Percentiles rank a stretch among this genome's conserved stretches.
Conservation (phyloP, 768 basidiomycete genomes). For the Suillus bovinus region DNA sequence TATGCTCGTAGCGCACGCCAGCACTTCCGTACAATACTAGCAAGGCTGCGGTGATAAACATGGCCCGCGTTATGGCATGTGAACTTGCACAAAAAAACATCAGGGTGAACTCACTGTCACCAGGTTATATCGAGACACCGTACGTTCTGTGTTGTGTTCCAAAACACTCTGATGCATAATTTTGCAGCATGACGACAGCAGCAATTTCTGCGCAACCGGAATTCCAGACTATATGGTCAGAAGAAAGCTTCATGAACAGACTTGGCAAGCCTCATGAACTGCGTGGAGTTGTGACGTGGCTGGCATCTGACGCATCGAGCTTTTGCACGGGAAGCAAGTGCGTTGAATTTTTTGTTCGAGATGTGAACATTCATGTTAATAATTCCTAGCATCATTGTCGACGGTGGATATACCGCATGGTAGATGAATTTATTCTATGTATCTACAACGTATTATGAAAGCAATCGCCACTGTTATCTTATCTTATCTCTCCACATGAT, state of each 20-base stretch:
- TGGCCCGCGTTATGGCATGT: constrained; percentile 73
- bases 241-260: constrained; percentile 60
- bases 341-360: constrained; percentile 27
- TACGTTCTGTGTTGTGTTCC: constrained; percentile 30
- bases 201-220: constrained; percentile 59
- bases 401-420: constrained; percentile 13
- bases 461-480: neutral
- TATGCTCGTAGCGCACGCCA: constrained; percentile 48
- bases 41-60: constrained; percentile 71
- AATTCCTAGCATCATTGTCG: constrained; percentile 9
- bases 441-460: neutral
- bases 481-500: neutral
- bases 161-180: neutral
- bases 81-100: constrained; percentile 64
- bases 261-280: constrained; percentile 66
- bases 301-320: constrained; percentile 66
- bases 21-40: constrained; percentile 70
- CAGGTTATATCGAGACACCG: constrained; percentile 68
- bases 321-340: constrained; percentile 78
- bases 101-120: constrained; percentile 67
- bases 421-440: neutral
- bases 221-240: constrained; percentile 60
- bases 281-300: constrained; percentile 63
- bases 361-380: neutral
- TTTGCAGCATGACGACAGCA: constrained; percentile 59